A percentile compares a stretch with the other conserved stretches of the same genome.
Conservation (phyloP, 2,329 filamentous ascomycete genomes). For the Phialophora verrucosa region DNA sequence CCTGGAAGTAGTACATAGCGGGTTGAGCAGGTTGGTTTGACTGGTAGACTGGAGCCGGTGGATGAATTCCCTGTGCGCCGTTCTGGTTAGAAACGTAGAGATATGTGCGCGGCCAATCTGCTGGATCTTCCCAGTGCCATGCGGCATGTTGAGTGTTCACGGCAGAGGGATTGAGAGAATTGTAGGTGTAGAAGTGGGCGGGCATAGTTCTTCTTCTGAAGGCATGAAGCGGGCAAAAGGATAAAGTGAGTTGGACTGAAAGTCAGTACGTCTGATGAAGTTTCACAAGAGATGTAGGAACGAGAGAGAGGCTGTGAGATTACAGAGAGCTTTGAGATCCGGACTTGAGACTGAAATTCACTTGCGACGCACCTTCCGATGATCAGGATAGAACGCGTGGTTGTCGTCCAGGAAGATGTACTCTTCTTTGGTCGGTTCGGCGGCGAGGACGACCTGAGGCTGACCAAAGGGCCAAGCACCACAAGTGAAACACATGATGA, state of each 20-base stretch:
- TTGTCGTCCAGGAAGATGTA: slow-evolving; percentile 38
- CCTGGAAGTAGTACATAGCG: slow-evolving; percentile 36
- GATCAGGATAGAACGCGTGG: slow-evolving; percentile 36
- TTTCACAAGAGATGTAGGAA: not conserved
- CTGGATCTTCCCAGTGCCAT: slow-evolving; percentile 33
- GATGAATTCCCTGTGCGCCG: slow-evolving; percentile 38
- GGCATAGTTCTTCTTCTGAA: slow-evolving; percentile 25
- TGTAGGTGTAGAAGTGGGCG: slow-evolving; percentile 34
- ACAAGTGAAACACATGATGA: slow-evolving; percentile 39
- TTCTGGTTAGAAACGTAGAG: slow-evolving; percentile 36
- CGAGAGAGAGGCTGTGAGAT: not conserved
- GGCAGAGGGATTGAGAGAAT: slow-evolving; percentile 33
- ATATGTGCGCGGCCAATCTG: slow-evolving; percentile 37
- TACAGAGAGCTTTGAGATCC: not conserved
- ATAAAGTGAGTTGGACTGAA: slow-evolving; percentile 9
- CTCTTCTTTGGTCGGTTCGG: slow-evolving; percentile 37
- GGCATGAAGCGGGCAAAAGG: slow-evolving; percentile 17
- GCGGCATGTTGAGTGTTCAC: slow-evolving; percentile 22
- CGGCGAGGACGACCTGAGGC: slow-evolving; percentile 32
- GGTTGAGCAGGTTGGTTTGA: slow-evolving; percentile 32
- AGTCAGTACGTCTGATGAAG: not conserved
- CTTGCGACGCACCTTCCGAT: slow-evolving; percentile 34
- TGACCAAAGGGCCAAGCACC: slow-evolving; percentile 38
- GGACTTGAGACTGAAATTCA: slow-evolving; percentile 16
- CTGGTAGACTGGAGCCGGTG: slow-evolving; percentile 37